Conservation (phyloP, 2,329 filamentous ascomycete species). For the Neocucurbitaria cava region DNA sequence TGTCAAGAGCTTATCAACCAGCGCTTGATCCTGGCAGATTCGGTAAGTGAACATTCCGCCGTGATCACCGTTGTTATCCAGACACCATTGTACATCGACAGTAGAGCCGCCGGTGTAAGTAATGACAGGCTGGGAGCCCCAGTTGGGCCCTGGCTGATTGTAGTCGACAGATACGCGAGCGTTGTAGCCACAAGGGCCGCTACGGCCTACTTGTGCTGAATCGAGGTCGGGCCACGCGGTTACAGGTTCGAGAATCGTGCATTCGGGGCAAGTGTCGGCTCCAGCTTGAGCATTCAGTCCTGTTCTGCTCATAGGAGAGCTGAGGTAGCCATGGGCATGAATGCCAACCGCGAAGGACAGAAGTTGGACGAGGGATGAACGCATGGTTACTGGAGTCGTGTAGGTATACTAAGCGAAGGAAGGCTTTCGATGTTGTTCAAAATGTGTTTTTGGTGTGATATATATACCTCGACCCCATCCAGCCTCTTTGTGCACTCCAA, state of each 20-base stretch:
- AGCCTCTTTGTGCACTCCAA: not conserved
- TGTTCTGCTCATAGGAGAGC: slow-evolving; percentile 43
- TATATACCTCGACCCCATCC: not conserved
- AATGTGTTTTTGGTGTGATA: not conserved
- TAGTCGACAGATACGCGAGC: slow-evolving; percentile 45
- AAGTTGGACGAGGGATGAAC: slow-evolving; percentile 16
- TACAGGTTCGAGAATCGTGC: slow-evolving; percentile 44
- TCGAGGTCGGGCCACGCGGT: slow-evolving; percentile 42
- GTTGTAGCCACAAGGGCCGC: slow-evolving; percentile 45
- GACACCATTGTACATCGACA: slow-evolving; percentile 43
- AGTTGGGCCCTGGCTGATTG: slow-evolving; percentile 41
- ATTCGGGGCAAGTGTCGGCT: slow-evolving; percentile 44
- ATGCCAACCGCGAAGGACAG: slow-evolving; percentile 28
- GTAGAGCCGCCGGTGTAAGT: slow-evolving; percentile 39
- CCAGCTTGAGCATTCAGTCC: slow-evolving; percentile 42
- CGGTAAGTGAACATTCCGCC: slow-evolving; percentile 46
- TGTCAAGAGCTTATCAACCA: slow-evolving; percentile 42
- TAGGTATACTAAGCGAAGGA: not conserved
- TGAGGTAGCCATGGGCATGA: slow-evolving; percentile 42
- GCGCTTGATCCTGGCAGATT: slow-evolving; percentile 41
- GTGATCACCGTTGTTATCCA: slow-evolving; percentile 45
- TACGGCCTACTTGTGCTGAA: slow-evolving; percentile 36
- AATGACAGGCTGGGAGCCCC: slow-evolving; percentile 39
- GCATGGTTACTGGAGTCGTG: slow-evolving; percentile 22
- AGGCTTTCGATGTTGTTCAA: not conserved